phyloP scores from a whole-genome alignment of 352 stramenopile species.

The Globisporangium heterothallicum region DNA sequence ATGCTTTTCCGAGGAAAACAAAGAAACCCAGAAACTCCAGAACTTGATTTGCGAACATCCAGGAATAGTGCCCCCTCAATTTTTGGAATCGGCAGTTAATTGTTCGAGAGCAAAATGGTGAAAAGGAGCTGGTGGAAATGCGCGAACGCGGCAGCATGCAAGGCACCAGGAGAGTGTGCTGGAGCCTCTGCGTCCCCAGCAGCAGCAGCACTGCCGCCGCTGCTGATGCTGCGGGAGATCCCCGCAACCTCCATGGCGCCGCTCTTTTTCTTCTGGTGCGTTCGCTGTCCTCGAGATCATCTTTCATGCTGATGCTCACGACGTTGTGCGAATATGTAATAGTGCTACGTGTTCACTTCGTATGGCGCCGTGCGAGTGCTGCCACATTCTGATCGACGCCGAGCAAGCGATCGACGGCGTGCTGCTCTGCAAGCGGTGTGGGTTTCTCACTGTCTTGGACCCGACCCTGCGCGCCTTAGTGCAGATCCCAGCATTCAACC shows the following conservation, averaged over 20 bases:
- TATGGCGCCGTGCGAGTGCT: conserved; percentile 25
- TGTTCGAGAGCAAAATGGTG: background rate
- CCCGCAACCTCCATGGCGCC: conserved; percentile 7
- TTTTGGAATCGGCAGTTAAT: too few relatives aligned
- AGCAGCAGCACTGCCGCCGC: too few relatives aligned
- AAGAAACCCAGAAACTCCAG: too few relatives aligned
- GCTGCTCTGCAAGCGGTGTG: conserved; percentile 28
- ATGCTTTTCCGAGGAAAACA: too few relatives aligned
- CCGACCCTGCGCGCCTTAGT: conserved; percentile 16
- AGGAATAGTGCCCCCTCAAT: too few relatives aligned
- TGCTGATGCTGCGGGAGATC: conserved; percentile 7
- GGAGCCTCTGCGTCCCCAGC: background rate
- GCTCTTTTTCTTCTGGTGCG: conserved; percentile 19
- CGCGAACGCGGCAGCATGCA: background rate
- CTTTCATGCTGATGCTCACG: background rate
- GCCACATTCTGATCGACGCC: conserved; percentile 16
- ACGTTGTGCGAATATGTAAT: background rate
- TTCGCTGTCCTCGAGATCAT: background rate
- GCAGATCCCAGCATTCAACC: conserved; percentile 17
- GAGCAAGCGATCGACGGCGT: conserved; percentile 14
- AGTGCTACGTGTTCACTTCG: conserved; percentile 16
- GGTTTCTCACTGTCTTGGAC: conserved; percentile 23
- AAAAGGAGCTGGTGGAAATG: background rate
- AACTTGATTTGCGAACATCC: too few relatives aligned
- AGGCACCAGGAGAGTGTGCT: background rate